A percentile compares a stretch with the other conserved stretches of the same genome.
Conservation (phyloP, 106 monocot genomes). For the Xerophyta viscosa region DNA sequence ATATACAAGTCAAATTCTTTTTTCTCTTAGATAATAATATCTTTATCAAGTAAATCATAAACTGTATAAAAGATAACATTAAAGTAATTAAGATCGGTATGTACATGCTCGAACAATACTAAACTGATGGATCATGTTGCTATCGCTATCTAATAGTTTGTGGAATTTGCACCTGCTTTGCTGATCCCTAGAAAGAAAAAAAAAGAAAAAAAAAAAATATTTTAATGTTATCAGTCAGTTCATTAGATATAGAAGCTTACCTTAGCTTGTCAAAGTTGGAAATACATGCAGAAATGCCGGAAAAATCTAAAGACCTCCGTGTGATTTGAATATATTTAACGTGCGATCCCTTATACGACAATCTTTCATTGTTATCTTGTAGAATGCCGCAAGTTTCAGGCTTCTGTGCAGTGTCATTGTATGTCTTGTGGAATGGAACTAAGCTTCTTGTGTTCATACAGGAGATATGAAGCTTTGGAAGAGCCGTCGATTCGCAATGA, state of each 20-base stretch:
- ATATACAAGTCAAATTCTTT: too few species aligned
- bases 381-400: conserved; percentile 24
- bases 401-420: conserved; percentile 16
- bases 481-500: conserved; percentile 10
- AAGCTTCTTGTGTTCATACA: conserved; percentile 63
- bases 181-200: too few species aligned
- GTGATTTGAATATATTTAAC: conserved; percentile 49
- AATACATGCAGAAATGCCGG: conserved; percentile 32
- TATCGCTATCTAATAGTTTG: too few species aligned
- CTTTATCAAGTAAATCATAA: too few species aligned
- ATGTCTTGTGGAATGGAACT: conserved; percentile 23
- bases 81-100: too few species aligned
- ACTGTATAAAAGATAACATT: too few species aligned
- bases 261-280: conserved; percentile 46
- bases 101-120: too few species aligned
- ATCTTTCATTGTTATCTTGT: conserved; percentile 23
- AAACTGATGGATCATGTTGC: too few species aligned
- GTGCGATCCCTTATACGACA: conserved; percentile 31
- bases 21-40: too few species aligned
- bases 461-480: conserved; percentile 46
- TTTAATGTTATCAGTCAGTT: too few species aligned
- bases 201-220: too few species aligned
- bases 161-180: too few species aligned
- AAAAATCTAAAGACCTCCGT: conserved; percentile 43
- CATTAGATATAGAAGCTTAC: conserved; percentile 22